phyloP scores from a whole-genome alignment of 768 basidiomycete genomes.

The Gautieria morchelliformis region DNA sequence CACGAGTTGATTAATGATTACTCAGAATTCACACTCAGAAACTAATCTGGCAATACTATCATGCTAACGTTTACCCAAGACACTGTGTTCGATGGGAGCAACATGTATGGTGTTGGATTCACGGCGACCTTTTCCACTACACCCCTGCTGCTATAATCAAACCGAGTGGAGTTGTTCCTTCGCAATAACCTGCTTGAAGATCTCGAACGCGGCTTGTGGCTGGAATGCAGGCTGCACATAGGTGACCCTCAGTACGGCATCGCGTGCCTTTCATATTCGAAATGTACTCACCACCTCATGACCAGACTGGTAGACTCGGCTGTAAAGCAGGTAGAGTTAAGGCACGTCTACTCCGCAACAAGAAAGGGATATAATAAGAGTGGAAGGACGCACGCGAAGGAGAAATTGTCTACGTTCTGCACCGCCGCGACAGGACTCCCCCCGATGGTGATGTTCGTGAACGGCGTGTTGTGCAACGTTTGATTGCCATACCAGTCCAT shows the following conservation, averaged over 20 bases:
- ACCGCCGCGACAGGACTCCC: conserved; percentile 45
- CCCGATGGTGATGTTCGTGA: conserved; percentile 47
- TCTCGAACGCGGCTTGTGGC: conserved; percentile 45
- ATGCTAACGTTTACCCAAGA: too few relatives aligned
- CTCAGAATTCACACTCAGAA: too few relatives aligned
- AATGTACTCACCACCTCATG: conserved; percentile 48
- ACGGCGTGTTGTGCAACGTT: conserved; percentile 17
- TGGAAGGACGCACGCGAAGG: conserved; percentile 47
- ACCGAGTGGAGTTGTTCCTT: conserved; percentile 47
- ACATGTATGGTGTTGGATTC: too few relatives aligned
- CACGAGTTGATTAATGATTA: too few relatives aligned
- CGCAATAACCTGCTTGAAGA: conserved; percentile 47
- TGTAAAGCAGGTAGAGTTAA: conserved; percentile 13
- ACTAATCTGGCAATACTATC: too few relatives aligned
- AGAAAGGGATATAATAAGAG: neutral
- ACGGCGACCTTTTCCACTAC: too few relatives aligned
- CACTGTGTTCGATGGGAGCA: too few relatives aligned
- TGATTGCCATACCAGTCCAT: conserved; percentile 10
- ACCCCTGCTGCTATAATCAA: neutral
- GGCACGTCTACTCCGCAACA: conserved; percentile 1
- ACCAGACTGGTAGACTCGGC: conserved; percentile 47
- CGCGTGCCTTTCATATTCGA: neutral
- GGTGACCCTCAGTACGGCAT: neutral
- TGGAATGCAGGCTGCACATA: conserved; percentile 51
- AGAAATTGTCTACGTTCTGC: conserved; percentile 56